phyloP scores from a whole-genome alignment of 148 eudicot genomes.

The Agrostemma githago region DNA sequence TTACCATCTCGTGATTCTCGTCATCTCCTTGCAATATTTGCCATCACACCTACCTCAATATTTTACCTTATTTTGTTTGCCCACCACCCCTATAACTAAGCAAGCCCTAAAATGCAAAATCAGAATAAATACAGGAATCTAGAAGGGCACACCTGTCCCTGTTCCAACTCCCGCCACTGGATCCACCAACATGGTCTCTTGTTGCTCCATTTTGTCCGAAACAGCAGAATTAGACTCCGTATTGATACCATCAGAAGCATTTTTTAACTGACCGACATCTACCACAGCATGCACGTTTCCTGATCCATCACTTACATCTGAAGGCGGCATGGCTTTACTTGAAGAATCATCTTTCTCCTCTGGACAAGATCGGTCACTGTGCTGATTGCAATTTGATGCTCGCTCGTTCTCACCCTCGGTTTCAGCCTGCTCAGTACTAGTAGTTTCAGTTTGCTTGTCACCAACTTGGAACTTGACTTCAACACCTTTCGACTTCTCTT shows the following conservation, averaged over 20 bases:
- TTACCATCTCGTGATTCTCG: not conserved
- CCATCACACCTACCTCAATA: not conserved
- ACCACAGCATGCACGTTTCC: constrained; percentile 23
- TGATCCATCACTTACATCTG: constrained; percentile 33
- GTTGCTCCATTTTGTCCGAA: constrained; percentile 34
- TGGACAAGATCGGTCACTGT: constrained; percentile 27
- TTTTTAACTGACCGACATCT: constrained; percentile 25
- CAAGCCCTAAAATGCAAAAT: not conserved
- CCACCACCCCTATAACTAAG: not conserved
- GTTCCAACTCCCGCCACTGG: constrained; percentile 35
- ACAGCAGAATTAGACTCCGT: constrained; percentile 31
- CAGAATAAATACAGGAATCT: not conserved
- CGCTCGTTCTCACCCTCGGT: constrained; percentile 20
- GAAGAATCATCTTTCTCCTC: constrained; percentile 34
- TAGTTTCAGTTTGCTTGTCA: constrained; percentile 23
- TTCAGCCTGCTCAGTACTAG: constrained; percentile 27
- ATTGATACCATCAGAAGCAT: constrained; percentile 40
- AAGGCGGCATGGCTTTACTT: constrained; percentile 36
- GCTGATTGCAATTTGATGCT: constrained; percentile 26
- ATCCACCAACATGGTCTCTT: constrained; percentile 23
- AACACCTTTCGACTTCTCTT: constrained; percentile 10
- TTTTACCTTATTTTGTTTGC: not conserved
- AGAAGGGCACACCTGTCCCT: constrained; percentile 38
- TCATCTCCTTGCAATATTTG: not conserved
- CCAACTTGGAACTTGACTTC: constrained; percentile 16